Base-by-base conservation (phyloP, 768 basidiomycete genomes). In the Cantharellus cinnabarinus region DNA sequence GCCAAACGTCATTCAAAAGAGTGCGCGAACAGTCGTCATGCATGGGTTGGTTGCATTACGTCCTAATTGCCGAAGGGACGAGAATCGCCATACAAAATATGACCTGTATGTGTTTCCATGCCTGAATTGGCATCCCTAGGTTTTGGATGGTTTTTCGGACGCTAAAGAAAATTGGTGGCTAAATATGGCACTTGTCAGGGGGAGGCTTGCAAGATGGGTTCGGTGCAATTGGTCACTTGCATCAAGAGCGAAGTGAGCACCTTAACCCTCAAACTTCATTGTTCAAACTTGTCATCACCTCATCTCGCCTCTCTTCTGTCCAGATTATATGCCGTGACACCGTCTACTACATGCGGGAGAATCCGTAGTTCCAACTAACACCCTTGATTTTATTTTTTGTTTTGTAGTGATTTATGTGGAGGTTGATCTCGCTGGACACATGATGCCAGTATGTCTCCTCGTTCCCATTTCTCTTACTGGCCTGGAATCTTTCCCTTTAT, bases 1-100 rank as follows among this genome's bases (percentile, higher is more conserved):
- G 2, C 83, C 85, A 3, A 80, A 72, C 61, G 83, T 84, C 58
- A 86, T 88, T 58, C 82, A 85, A 69, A 85, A 83, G 73, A 85
- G 73, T 67, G 70, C 77, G 58, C 72, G 82, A 56, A 76, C 73
- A 2, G 81, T 86, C 10, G 80, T 87, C 58, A 73, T 79, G 3
- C 84, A 88, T 57, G 85, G 85, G 0, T 0, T 71, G 85, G 56
- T 81, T 77, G 0, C 85, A 88, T 67, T 87, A 78, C 64, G 74
- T 83, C 60, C 71, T 83, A 41, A 84, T 87, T 56, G 78, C 84
- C 5, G 80, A 85, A 62, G 85, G 85, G 40, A 57, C 56, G 5
- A 57, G 56, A 40, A 48, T 7, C 44, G 44, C 20, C 20, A 7
- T 54, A 7, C 10, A 37, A 37, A 54, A 48, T 48, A 48, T 48